These are phyloP conservation scores for Didymella arachidicola DNA, from an alignment of 2,329 filamentous ascomycete genomes.

Conservation along the genomic window DNA sequence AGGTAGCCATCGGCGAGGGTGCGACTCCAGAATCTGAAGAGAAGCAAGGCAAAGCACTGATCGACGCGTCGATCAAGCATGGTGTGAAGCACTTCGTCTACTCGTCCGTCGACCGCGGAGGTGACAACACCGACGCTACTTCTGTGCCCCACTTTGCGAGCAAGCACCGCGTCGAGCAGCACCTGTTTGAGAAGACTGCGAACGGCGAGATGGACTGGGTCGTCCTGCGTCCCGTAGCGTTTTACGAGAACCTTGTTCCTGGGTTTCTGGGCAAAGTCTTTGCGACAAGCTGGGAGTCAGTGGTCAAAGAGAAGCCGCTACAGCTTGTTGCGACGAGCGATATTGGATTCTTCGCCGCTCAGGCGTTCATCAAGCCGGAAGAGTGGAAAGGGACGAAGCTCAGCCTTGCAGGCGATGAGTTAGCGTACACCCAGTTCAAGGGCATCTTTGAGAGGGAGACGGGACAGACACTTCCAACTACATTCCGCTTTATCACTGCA, in stretches of 20 bases:
- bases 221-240: slow-evolving; percentile 66
- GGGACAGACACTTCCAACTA: slow-evolving; percentile 53
- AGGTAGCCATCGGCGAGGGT: slow-evolving; percentile 28
- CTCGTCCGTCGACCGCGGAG: slow-evolving; percentile 49
- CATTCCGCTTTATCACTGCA: slow-evolving; percentile 48
- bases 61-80: slow-evolving; percentile 43
- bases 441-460: slow-evolving; percentile 55
- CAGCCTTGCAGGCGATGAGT: slow-evolving; percentile 59
- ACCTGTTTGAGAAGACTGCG: slow-evolving; percentile 55
- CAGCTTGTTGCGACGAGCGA: slow-evolving; percentile 51
- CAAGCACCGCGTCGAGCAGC: slow-evolving; percentile 67
- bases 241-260: slow-evolving; percentile 64
- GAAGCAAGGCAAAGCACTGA: slow-evolving; percentile 49
- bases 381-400: slow-evolving; percentile 53
- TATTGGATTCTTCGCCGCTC: slow-evolving; percentile 59
- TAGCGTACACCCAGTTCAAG: slow-evolving; percentile 53
- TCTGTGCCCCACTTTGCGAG: slow-evolving; percentile 66
- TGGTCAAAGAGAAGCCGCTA: slow-evolving; percentile 46
- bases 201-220: slow-evolving; percentile 63
- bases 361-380: slow-evolving; percentile 53
- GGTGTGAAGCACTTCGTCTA: slow-evolving; percentile 51
- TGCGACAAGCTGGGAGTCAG: slow-evolving; percentile 47
- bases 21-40: slow-evolving; percentile 35
- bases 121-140: slow-evolving; percentile 58
- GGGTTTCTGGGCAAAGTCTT: slow-evolving; percentile 58